Percentiles rank a stretch among this genome's conserved stretches.
Evolutionary conservation across 208 protist species (phyloP).

Genomic region (Crithidia brevicula): DNA sequence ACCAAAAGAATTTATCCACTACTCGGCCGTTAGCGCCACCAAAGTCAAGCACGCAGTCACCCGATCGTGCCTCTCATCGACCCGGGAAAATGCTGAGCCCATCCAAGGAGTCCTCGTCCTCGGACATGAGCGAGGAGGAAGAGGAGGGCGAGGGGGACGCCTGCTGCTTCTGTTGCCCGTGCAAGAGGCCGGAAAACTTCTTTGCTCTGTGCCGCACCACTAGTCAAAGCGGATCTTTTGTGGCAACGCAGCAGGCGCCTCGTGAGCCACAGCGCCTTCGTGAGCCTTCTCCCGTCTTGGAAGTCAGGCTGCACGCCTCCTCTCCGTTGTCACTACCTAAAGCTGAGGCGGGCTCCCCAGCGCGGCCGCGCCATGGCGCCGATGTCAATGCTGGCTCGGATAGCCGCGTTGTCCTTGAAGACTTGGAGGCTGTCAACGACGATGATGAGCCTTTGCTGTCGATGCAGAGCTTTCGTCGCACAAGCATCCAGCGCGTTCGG

Average conservation of each 20-base stretch:
- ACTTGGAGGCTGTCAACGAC: conserved; percentile 27
- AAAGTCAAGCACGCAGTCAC: neutral
- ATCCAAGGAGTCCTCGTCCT: neutral
- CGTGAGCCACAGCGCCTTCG: neutral
- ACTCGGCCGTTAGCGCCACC: neutral
- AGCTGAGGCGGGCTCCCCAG: neutral
- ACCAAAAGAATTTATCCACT: neutral
- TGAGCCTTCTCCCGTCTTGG: neutral
- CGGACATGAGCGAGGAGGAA: conserved; percentile 4
- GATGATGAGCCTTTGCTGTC: conserved; percentile 57
- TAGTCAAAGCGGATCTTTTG: neutral
- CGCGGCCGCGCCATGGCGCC: neutral
- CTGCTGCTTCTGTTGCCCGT: conserved; percentile 65
- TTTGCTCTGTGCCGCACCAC: conserved; percentile 28
- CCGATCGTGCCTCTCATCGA: neutral
- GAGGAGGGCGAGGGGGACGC: conserved; percentile 11
- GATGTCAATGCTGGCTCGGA: neutral
- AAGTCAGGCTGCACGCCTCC: too few species aligned
- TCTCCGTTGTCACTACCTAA: too few species aligned
- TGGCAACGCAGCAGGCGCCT: neutral
- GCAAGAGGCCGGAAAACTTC: conserved; percentile 44
- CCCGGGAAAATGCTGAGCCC: neutral
- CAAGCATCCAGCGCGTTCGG: conserved; percentile 32
- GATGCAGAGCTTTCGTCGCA: conserved; percentile 46
- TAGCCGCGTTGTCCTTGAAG: conserved; percentile 18